Conservation (phyloP, 805 yeast species). For the Saccharomycopsis vini region DNA sequence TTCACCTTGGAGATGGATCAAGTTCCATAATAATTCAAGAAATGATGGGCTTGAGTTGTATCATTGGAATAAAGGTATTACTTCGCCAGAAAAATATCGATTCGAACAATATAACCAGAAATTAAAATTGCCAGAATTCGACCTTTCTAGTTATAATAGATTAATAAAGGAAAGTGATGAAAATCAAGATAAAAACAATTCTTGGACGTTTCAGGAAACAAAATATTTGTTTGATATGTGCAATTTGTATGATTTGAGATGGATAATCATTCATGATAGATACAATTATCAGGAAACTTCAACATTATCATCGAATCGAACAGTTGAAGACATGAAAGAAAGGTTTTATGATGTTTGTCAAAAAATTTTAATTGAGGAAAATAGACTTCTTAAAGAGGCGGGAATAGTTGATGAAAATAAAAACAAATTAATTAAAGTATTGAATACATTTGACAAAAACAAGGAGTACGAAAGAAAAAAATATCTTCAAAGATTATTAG, state of each 20-base stretch:
- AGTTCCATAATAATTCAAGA: slow-evolving; percentile 50
- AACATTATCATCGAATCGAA: too few species aligned
- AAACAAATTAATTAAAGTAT: slow-evolving; percentile 48
- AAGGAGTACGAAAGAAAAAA: slow-evolving; percentile 74
- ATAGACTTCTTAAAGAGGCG: slow-evolving; percentile 19
- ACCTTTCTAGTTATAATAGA: slow-evolving; percentile 48
- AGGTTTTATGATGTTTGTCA: slow-evolving; percentile 67
- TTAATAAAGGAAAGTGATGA: slow-evolving; percentile 34
- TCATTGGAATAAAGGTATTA: slow-evolving; percentile 68
- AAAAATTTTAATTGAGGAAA: slow-evolving; percentile 38
- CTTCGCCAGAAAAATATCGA: slow-evolving; percentile 30
- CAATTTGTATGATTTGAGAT: slow-evolving; percentile 40
- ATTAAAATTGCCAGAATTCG: slow-evolving; percentile 61
- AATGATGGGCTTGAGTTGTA: slow-evolving; percentile 42
- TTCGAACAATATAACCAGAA: slow-evolving; percentile 70
- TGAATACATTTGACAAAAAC: slow-evolving; percentile 58
- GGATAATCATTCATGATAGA: slow-evolving; percentile 62
- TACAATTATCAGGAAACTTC: slow-evolving; percentile 27
- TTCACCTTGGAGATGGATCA: slow-evolving; percentile 72
- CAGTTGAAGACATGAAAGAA: slow-evolving; percentile 74
- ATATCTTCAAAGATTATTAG: slow-evolving; percentile 66
- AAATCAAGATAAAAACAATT: slow-evolving; percentile 17
- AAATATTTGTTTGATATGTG: slow-evolving; percentile 67
- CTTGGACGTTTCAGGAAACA: slow-evolving; percentile 48
- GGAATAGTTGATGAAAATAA: slow-evolving; percentile 29